Conservation (phyloP, 108 stramenopile species). For the Cyclotella baltica region DNA sequence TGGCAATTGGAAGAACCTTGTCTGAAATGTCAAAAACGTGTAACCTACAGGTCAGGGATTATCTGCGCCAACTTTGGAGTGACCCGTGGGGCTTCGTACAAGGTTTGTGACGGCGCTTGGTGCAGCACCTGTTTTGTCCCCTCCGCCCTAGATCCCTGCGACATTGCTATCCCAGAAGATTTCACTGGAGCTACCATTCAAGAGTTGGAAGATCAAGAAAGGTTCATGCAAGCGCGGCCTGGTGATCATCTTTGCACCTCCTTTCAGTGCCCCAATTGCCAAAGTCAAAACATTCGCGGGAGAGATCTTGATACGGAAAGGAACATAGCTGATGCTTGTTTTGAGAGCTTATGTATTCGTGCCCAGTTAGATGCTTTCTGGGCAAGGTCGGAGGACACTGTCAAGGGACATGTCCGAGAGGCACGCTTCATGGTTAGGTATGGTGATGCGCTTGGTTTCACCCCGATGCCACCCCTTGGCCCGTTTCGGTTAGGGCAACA, state of each 20-base stretch:
- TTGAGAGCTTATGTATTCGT: background rate
- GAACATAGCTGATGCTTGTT: background rate
- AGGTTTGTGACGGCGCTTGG: conserved; percentile 16
- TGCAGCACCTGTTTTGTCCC: background rate
- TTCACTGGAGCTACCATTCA: background rate
- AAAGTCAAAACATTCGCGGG: too few relatives aligned
- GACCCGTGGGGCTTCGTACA: too few relatives aligned
- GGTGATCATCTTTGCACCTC: conserved; percentile 16
- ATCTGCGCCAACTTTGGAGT: too few relatives aligned
- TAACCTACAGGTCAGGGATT: too few relatives aligned
- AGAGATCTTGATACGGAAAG: background rate
- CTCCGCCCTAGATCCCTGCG: too few relatives aligned
- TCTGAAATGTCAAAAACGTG: conserved; percentile 18
- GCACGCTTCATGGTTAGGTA: background rate
- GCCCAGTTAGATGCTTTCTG: conserved; percentile 32
- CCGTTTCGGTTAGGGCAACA: background rate
- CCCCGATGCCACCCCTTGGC: background rate
- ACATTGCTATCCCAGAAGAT: background rate
- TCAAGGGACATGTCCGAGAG: conserved; percentile 9
- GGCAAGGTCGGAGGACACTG: conserved; percentile 3
- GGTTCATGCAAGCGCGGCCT: background rate
- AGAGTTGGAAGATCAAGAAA: background rate
- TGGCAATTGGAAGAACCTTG: too few relatives aligned
- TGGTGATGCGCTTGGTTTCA: background rate
- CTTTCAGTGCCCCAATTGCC: too few relatives aligned